Evolutionary conservation across 2,329 filamentous ascomycete genomes (phyloP).

Genomic region (Sclerotinia nivalis): DNA sequence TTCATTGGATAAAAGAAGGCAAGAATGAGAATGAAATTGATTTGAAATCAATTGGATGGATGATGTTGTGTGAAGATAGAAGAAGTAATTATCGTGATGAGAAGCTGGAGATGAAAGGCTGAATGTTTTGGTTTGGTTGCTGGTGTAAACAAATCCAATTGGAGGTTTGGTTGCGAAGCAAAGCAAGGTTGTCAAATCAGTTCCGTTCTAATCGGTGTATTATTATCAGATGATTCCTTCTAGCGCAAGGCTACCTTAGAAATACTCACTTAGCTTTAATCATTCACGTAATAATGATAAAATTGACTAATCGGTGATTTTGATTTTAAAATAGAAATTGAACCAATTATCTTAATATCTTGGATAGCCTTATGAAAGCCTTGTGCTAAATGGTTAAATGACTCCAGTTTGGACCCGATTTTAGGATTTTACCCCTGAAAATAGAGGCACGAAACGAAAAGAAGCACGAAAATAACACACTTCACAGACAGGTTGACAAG

Average conservation of each 20-base stretch:
- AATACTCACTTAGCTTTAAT: neutral
- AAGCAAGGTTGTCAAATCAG: neutral
- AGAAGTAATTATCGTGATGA: neutral
- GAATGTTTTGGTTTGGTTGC: slow-evolving; percentile 20
- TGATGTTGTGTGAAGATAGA: neutral
- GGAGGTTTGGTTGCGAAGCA: neutral
- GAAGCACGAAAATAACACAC: neutral
- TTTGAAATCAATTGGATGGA: neutral
- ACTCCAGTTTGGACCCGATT: neutral
- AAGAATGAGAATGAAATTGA: neutral
- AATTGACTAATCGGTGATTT: neutral
- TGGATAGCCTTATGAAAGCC: neutral
- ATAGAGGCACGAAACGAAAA: neutral
- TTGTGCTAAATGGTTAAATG: neutral
- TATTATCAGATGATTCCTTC: slow-evolving; percentile 11
- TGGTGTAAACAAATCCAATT: slow-evolving; percentile 20
- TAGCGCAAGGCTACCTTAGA: slow-evolving; percentile 10
- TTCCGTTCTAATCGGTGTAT: neutral
- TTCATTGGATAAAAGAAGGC: neutral
- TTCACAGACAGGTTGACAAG: neutral
- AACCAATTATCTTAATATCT: neutral
- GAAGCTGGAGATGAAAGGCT: slow-evolving; percentile 8
- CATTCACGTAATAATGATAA: neutral
- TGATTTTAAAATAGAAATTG: neutral
- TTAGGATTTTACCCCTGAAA: slow-evolving; percentile 18